Evolutionary conservation across 139 green algal genomes (phyloP).

Genomic region (Closterium sp.): DNA sequence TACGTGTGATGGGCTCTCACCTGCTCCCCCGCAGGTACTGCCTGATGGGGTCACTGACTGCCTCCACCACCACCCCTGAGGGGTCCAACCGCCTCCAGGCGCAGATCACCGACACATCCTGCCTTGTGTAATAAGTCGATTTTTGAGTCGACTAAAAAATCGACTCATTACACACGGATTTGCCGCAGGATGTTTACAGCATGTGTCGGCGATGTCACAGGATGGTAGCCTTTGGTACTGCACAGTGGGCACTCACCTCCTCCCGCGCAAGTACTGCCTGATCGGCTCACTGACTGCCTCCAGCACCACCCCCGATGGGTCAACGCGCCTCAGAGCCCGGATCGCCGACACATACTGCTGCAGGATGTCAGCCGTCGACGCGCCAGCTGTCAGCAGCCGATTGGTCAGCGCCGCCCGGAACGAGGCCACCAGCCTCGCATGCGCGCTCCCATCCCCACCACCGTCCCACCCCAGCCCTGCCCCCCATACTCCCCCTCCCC

Average conservation of each 20-base stretch:
- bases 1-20: neutral
- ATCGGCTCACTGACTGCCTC: slow-evolving; percentile 73
- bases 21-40: slow-evolving; percentile 68
- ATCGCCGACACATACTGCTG: slow-evolving; percentile 86
- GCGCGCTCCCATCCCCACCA: neutral
- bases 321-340: slow-evolving; percentile 35
- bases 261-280: slow-evolving; percentile 69
- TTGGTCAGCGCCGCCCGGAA: neutral
- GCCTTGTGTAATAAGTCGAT: too few relatives aligned
- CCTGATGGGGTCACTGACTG: slow-evolving; percentile 71
- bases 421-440: neutral
- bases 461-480: neutral
- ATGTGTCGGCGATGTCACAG: too few relatives aligned
- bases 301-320: slow-evolving; percentile 71
- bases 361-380: slow-evolving; percentile 85
- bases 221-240: too few relatives aligned
- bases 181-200: too few relatives aligned
- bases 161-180: too few relatives aligned
- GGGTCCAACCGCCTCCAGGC: slow-evolving; percentile 39
- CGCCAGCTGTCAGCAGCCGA: slow-evolving; percentile 83
- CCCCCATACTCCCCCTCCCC: neutral
- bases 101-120: slow-evolving; percentile 82
- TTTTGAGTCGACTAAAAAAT: too few relatives aligned
- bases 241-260: neutral
- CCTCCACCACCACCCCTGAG: slow-evolving; percentile 72